Evolutionary conservation across 2,329 filamentous ascomycete genomes (phyloP), one percentile per base, ranked within the genome.

Genomic region (Colletotrichum sp.): DNA sequence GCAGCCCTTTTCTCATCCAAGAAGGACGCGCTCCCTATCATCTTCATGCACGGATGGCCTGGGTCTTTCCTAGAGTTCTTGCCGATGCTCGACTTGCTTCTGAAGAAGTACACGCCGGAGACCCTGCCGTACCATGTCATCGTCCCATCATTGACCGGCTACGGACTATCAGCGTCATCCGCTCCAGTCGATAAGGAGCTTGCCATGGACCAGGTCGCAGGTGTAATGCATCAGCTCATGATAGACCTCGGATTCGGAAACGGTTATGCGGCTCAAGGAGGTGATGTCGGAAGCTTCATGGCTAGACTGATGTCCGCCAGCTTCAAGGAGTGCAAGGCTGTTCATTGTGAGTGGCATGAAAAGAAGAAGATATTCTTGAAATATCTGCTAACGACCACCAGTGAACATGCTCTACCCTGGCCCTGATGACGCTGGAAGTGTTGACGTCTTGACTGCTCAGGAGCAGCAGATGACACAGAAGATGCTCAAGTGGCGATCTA

Each of bases 11-110:
- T 92, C 80, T 91, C 90, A 0, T 77, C 84, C 52, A 87, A 86
- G 21, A 56, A 81, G 2, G 84, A 88, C 75, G 90, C 90, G 0
- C 83, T 88, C 2, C 90, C 90, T 0, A 77, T 92, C 12, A 77
- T 86, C 4, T 83, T 90, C 13, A 79, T 89, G n/a, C 90, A 92
- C 76, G 90, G 90, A 61, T 92, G 89, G 89, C 90, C 90, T 2
- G 82, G 84, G 75, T 86, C 84, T 1, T 89, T 91, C 74, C 79
- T 89, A 1, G 91, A 92, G 76, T 92, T 92, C 77, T 78, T 92
- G 4, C 86, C 86, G 2, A 82, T 91, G 9, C 79, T 92, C 69
- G 79, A 85, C 2, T 56, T 89, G 5, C 80, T 92, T 2, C 80
- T 80, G 30, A 78, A 83, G 4, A 87, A 87, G 69, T 91, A 91